Conservation (phyloP, 345 rosid species). For the Eucalyptus tenuipes region DNA sequence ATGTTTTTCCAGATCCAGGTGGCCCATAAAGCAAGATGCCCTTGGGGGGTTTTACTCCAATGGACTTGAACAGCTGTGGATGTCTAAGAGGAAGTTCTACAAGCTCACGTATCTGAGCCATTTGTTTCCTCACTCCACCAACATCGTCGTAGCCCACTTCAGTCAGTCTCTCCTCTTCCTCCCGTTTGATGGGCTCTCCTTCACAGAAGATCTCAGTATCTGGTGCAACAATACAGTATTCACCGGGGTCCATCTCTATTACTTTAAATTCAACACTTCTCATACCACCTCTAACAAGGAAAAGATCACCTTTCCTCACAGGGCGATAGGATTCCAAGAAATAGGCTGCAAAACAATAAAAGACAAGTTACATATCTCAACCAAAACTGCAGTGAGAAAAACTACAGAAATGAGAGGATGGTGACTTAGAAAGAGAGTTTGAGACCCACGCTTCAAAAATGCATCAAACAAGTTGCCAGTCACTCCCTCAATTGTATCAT, state of each 20-base stretch:
- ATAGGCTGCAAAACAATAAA: constrained; percentile 42
- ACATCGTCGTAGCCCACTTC: constrained; percentile 94
- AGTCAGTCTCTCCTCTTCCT: constrained; percentile 81
- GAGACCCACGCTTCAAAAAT: constrained; percentile 65
- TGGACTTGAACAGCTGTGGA: constrained; percentile 88
- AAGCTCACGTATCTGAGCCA: constrained; percentile 93
- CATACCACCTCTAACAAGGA: constrained; percentile 96
- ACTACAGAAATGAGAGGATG: neutral
- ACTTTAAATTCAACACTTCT: constrained; percentile 89
- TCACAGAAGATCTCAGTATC: constrained; percentile 96
- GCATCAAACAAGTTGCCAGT: constrained; percentile 93
- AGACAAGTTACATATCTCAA: neutral
- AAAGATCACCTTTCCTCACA: constrained; percentile 89
- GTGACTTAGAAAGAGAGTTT: neutral
- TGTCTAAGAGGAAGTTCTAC: constrained; percentile 93
- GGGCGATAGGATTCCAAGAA: constrained; percentile 89
- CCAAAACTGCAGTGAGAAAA: neutral
- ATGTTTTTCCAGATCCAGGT: constrained; percentile 77
- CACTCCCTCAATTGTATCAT: constrained; percentile 86
- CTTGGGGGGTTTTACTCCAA: constrained; percentile 95
- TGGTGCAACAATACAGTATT: constrained; percentile 91
- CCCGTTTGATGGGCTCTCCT: constrained; percentile 89
- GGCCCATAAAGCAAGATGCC: constrained; percentile 86
- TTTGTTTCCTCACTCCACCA: constrained; percentile 95
- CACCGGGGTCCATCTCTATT: constrained; percentile 76